phyloP scores from a whole-genome alignment of 1,139 yeast species.

The Scheffersomyces titani region DNA sequence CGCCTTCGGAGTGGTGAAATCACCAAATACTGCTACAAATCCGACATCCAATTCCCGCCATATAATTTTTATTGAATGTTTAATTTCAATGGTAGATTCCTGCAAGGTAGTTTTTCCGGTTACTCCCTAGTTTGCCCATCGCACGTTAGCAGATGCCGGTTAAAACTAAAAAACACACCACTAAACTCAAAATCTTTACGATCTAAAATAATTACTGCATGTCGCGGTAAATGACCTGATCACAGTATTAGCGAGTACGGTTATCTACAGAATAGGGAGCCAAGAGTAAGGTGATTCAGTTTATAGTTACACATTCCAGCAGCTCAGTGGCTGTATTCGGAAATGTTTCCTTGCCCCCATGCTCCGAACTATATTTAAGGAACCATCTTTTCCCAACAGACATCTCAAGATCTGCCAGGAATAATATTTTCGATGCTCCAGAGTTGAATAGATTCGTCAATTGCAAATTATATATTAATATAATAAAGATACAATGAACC shows the following conservation, averaged over 20 bases:
- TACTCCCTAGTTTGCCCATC: background rate
- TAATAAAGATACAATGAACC: background rate
- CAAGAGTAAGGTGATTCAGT: slow-evolving; percentile 1
- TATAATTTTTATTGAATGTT: background rate
- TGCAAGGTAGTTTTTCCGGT: background rate
- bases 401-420: background rate
- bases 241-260: background rate
- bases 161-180: background rate
- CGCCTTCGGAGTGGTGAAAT: background rate
- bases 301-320: background rate
- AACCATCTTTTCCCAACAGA: background rate
- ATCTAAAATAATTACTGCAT: background rate
- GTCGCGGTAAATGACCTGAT: background rate
- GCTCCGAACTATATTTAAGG: background rate
- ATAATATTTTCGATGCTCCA: background rate
- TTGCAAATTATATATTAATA: background rate
- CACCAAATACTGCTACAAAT: background rate
- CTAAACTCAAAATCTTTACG: background rate
- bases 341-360: background rate
- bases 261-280: background rate
- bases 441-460: background rate
- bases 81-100: background rate
- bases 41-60: background rate
- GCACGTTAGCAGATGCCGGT: background rate
- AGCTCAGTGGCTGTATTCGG: background rate